Percentiles rank a stretch among this genome's conserved stretches.
Conservation (phyloP, 768 basidiomycete genomes). For the Gloeopeniophorella convolvens region DNA sequence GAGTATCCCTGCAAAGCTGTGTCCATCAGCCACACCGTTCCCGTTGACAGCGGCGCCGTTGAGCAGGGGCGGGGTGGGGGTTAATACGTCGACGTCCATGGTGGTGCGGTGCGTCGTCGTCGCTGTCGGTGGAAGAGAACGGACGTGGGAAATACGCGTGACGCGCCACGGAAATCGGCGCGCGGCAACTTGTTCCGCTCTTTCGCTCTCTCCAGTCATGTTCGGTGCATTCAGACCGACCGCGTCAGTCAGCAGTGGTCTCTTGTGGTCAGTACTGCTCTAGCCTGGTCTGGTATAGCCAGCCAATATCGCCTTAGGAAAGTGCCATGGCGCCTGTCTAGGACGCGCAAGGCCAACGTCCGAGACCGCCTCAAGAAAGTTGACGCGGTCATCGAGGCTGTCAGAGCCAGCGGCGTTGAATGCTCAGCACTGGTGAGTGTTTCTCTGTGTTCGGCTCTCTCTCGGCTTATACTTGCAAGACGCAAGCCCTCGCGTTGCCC, state of each 20-base stretch:
- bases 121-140: conserved; percentile 3
- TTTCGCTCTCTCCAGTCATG: too few species aligned
- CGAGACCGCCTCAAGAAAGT: conserved; percentile 86
- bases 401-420: conserved; percentile 74
- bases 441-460: neutral
- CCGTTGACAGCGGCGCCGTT: conserved; percentile 40
- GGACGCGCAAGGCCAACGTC: conserved; percentile 88
- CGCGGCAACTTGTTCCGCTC: neutral
- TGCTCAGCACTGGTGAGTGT: conserved; percentile 66
- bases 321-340: conserved; percentile 86
- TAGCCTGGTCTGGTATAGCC: too few species aligned
- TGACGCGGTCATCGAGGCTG: conserved; percentile 87
- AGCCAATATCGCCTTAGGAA: conserved; percentile 75
- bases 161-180: neutral
- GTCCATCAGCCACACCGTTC: conserved; percentile 34
- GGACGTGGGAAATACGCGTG: conserved; percentile 13
- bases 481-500: conserved; percentile 72
- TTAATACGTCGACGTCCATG: neutral
- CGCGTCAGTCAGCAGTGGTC: conserved; percentile 60
- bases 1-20: conserved; percentile 30
- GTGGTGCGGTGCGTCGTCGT: conserved; percentile 19
- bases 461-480: conserved; percentile 36
- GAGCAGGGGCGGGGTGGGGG: conserved; percentile 21
- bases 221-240: conserved; percentile 81
- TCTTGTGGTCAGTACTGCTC: conserved; percentile 77